Percentiles rank a stretch among this genome's conserved stretches.
These are phyloP conservation scores for Chrysosporium keratinophilum DNA, from an alignment of 2,329 filamentous ascomycete species.

Conservation along the genomic window DNA sequence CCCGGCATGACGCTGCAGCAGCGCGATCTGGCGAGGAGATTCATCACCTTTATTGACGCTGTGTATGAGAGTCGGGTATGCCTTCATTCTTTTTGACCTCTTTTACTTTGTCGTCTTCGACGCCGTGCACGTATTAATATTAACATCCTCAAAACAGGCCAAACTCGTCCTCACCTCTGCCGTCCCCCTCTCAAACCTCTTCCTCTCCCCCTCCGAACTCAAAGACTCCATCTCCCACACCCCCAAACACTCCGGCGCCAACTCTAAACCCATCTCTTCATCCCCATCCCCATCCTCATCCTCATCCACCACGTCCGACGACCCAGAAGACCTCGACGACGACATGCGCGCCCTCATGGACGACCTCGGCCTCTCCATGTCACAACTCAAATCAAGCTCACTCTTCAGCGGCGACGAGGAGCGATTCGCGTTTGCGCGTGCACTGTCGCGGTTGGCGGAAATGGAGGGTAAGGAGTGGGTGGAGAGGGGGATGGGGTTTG, in stretches of 20 bases:
- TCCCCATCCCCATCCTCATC: not conserved
- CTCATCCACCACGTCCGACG: not conserved
- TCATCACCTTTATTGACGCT: slow-evolving; percentile 96
- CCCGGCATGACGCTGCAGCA: slow-evolving; percentile 82
- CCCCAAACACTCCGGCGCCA: not conserved
- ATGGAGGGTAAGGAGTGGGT: slow-evolving; percentile 97
- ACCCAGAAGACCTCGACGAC: slow-evolving; percentile 14
- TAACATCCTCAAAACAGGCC: slow-evolving; percentile 44
- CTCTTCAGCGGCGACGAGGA: slow-evolving; percentile 94
- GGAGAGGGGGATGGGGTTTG: slow-evolving; percentile 56
- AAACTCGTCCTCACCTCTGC: slow-evolving; percentile 89
- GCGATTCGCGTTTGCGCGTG: slow-evolving; percentile 87
- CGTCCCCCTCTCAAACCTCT: slow-evolving; percentile 74
- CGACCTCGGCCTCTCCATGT: slow-evolving; percentile 74
- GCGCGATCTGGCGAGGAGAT: slow-evolving; percentile 77
- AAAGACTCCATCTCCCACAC: slow-evolving; percentile 41
- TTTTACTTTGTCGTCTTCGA: not conserved
- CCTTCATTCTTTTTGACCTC: not conserved
- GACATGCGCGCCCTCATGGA: slow-evolving; percentile 75
- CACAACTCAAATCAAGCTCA: slow-evolving; percentile 70
- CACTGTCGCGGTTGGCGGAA: slow-evolving; percentile 70
- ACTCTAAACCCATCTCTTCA: slow-evolving; percentile 17
- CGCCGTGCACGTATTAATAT: not conserved
- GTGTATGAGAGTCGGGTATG: slow-evolving; percentile 66
- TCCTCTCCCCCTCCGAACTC: slow-evolving; percentile 63